These are phyloP conservation scores for Metarhizium anisopliae DNA, from an alignment of 2,329 filamentous ascomycete species.

Conservation along the genomic window DNA sequence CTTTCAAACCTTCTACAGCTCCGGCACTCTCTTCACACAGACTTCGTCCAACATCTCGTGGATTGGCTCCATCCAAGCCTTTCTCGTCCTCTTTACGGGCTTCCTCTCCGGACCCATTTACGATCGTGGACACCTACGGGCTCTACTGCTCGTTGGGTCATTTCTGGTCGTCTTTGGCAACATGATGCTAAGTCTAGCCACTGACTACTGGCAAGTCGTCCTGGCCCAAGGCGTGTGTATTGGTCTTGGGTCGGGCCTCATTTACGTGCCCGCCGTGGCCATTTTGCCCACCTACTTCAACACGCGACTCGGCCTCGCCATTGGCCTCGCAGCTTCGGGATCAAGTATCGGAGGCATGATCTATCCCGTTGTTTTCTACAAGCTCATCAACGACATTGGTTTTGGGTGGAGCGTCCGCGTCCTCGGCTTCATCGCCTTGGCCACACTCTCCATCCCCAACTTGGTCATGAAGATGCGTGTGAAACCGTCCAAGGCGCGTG, in stretches of 20 bases:
- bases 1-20: conserved; percentile 36
- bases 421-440: conserved; percentile 20
- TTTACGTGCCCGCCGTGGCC: conserved; percentile 21
- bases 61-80: conserved; percentile 34
- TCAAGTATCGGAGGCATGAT: conserved; percentile 22
- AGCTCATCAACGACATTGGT: conserved; percentile 13
- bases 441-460: conserved; percentile 25
- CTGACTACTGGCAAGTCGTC: conserved; percentile 32
- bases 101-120: conserved; percentile 31
- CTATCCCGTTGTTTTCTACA: conserved; percentile 19
- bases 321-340: conserved; percentile 24
- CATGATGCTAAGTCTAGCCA: conserved; percentile 36
- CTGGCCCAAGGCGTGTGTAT: conserved; percentile 29
- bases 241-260: conserved; percentile 26
- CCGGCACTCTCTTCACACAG: conserved; percentile 19
- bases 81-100: conserved; percentile 31
- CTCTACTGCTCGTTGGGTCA: conserved; percentile 25
- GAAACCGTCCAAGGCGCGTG: conserved; percentile 14
- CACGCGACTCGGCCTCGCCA: conserved; percentile 17
- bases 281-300: conserved; percentile 25
- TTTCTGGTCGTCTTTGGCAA: conserved; percentile 29
- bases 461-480: conserved; percentile 29
- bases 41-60: conserved; percentile 33
- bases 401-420: conserved; percentile 20
- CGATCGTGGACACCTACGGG: conserved; percentile 32